Percentiles rank a stretch among this genome's conserved stretches.
phyloP scores from a whole-genome alignment of 164 flowering plant species.

The Cinnamomum micranthum region DNA sequence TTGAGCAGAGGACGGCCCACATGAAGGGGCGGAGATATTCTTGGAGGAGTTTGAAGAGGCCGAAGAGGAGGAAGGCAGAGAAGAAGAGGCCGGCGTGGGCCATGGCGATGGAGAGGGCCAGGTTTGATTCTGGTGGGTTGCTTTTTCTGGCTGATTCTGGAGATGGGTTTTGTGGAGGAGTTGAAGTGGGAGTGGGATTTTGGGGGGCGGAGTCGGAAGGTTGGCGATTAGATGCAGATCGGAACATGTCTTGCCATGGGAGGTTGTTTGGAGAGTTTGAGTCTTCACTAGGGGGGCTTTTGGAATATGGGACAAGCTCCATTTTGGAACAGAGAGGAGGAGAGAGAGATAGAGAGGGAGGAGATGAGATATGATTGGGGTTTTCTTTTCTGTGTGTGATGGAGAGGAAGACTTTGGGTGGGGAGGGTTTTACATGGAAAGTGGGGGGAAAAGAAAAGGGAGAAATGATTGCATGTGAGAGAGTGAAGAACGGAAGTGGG shows the following conservation, averaged over 20 bases:
- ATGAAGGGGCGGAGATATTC: conserved; percentile 74
- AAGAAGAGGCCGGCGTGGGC: conserved; percentile 88
- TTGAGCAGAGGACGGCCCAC: conserved; percentile 91
- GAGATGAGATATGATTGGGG: background rate
- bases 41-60: conserved; percentile 58
- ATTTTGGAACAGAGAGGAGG: conserved; percentile 19
- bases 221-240: conserved; percentile 66
- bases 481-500: background rate
- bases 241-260: conserved; percentile 94
- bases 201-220: conserved; percentile 26
- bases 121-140: conserved; percentile 53
- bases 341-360: background rate
- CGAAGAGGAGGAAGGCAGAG: conserved; percentile 52
- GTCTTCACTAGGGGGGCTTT: conserved; percentile 10
- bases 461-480: background rate
- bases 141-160: conserved; percentile 1
- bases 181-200: background rate
- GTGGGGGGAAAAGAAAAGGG: background rate
- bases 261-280: conserved; percentile 25
- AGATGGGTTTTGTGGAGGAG: background rate
- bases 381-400: background rate
- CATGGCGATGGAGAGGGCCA: conserved; percentile 94
- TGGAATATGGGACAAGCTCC: conserved; percentile 67
- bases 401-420: background rate
- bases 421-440: background rate